Base-by-base conservation (phyloP, 371 early-diverging fungal genomes). In the Choanephora cucurbitarum region DNA sequence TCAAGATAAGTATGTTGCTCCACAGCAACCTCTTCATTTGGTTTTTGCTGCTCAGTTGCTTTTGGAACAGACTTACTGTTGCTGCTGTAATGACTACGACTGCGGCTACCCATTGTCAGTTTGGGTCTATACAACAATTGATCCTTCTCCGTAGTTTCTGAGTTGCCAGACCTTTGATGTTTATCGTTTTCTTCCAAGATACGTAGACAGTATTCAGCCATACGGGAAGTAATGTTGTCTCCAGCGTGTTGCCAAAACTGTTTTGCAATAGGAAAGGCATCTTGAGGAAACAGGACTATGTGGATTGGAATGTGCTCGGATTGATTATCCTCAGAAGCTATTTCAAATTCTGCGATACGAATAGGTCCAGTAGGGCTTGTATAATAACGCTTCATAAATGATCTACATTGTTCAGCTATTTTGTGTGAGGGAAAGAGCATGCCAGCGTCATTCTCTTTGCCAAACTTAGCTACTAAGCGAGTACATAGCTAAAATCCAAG, bases 231-330 rank as follows among this genome's bases (percentile, higher is more conserved):
- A 37, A 97, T 82, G 48, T 88, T 91, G 40, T 91, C 91, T 19
- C 98, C 98, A 2, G 93, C 68, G 66, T 96, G 96, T 70, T 97
- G 97, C 98, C 98, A 97, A 57, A 86, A 95, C 72, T 84, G 86
- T 61, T 95, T 96, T 8, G 91, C 96, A 33, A 91, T 66, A 6
- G 79, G 57, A 43, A 82, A 84, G 32, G 82, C 82, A 7, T 81
- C 83, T 57, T 71, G 67, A 5, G 91, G 89, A 69, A 93, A 92
- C 33, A 95, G 57, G 13, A 92, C 84, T 45, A 88, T 82, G 67
- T 83, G 85, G 14, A 93, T 66, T 6, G 75, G 70, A 28, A 85
- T 77, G 1, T 57, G 28, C 23, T 65, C 66, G 28, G 43, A 55
- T 11, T 59, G 51, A 9, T 57, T 61, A 32, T 72, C 60, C 1